phyloP scores from a whole-genome alignment of 169 alveolate species.

The Plasmodium sp. region DNA sequence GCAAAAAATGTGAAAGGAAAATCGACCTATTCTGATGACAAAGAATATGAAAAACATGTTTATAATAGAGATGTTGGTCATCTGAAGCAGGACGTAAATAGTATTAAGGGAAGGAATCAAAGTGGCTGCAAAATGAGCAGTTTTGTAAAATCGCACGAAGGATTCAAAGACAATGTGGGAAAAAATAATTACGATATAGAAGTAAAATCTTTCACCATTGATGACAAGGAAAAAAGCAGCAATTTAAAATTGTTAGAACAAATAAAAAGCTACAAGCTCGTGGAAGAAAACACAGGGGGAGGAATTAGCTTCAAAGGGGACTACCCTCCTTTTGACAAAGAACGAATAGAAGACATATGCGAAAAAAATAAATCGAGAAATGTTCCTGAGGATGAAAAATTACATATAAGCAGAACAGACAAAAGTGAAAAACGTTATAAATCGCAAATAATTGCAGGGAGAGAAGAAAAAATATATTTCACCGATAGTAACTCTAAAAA shows the following conservation, averaged over 20 bases:
- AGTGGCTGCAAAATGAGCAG: neutral
- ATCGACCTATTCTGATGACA: neutral
- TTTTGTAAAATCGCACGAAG: neutral
- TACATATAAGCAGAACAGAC: slow-evolving; percentile 1
- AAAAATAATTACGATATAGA: slow-evolving; percentile 16
- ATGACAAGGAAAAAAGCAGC: slow-evolving; percentile 31
- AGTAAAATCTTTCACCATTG: slow-evolving; percentile 30
- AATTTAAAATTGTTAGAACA: slow-evolving; percentile 60
- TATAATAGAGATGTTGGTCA: slow-evolving; percentile 1
- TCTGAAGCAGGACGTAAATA: neutral
- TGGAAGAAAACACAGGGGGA: neutral
- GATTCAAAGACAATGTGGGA: slow-evolving; percentile 3
- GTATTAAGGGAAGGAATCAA: neutral
- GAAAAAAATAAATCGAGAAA: slow-evolving; percentile 23
- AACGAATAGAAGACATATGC: neutral
- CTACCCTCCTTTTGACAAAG: neutral
- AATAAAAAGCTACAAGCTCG: slow-evolving; percentile 14
- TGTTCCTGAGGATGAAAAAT: neutral
- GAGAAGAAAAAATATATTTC: slow-evolving; percentile 4
- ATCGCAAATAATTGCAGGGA: slow-evolving; percentile 12
- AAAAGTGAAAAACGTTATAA: slow-evolving; percentile 3
- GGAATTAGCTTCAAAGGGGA: neutral
- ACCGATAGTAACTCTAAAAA: neutral
- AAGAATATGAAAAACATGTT: neutral
- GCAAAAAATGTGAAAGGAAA: slow-evolving; percentile 17